Evolutionary conservation across 2,329 filamentous ascomycete genomes (phyloP), one percentile per base, ranked within the genome.

Genomic region (Exophiala aquamarina): DNA sequence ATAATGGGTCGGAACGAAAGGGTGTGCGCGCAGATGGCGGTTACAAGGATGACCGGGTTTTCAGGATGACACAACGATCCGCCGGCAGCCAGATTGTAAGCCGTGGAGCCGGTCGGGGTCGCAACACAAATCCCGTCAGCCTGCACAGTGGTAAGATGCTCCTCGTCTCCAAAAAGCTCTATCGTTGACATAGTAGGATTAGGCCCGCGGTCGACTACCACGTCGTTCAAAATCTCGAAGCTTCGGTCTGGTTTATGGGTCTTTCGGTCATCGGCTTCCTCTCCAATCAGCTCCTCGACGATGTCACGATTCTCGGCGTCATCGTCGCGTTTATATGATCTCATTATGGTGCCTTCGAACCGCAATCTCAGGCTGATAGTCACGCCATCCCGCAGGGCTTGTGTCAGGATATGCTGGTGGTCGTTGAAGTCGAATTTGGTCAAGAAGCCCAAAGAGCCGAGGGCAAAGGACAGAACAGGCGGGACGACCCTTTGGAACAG

Each of bases 1-100:
- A 97, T 93, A 61, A 97, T 93, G n/a, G 92, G 92, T 9, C 93
- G 80, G 76, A 97, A 97, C 2, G 89, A 95, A 3, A 97, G 77
- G 0, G 92, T 96, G 68, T 97, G 92, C 1, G 93, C 89, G 65
- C 91, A 96, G 46, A 97, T 95, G 40, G 92, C 87, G 1, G 91
- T 95, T 4, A 97, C 82, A 2, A 97, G 82, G 69, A 97, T 95
- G 38, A 96, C 91, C 0, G 92, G 93, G 65, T 96, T 97, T 60
- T 97, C 93, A 0, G 92, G 92, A 64, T 97, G 92, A 62, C 90
- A 96, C 18, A 97, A 78, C 3, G 89, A 95, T 15, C 92, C 92
- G n/a, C 93, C 93, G 0, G 92, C 91, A 0, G 91, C 92, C 15
- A 97, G 83, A 63, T 95, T 96, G 71, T 97, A 97, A 14, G 92